Conservation (phyloP, 768 basidiomycete species). For the Dentipellis sp. region DNA sequence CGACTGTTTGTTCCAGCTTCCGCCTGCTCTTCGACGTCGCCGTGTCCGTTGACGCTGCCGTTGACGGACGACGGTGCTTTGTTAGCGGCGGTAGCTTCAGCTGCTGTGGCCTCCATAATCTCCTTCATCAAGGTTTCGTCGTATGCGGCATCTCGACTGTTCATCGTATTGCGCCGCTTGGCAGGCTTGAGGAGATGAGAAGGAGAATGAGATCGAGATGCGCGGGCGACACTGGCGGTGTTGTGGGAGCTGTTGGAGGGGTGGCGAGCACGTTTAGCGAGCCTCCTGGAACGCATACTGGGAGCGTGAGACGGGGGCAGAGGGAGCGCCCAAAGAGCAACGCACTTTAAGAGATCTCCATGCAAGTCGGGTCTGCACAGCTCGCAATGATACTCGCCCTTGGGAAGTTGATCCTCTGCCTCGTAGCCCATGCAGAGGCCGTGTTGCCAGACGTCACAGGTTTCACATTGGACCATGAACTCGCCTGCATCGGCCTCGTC, state of each 20-base stretch:
- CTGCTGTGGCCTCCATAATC: constrained; percentile 64
- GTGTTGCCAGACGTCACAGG: constrained; percentile 97
- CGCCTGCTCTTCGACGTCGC: constrained; percentile 35
- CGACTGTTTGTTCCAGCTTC: constrained; percentile 39
- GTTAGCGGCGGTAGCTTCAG: constrained; percentile 51
- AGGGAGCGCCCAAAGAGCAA: constrained; percentile 6
- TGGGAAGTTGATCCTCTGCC: constrained; percentile 60
- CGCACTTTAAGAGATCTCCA: constrained; percentile 72
- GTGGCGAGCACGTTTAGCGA: constrained; percentile 58
- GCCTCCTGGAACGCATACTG: constrained; percentile 37
- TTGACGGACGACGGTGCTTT: constrained; percentile 27
- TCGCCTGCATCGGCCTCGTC: constrained; percentile 80
- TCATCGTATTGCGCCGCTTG: constrained; percentile 95
- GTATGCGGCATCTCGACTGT: constrained; percentile 89
- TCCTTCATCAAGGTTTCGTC: constrained; percentile 71
- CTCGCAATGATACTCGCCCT: constrained; percentile 90
- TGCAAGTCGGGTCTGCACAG: constrained; percentile 85
- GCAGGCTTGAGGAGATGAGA: constrained; percentile 47
- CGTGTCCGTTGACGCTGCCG: constrained; percentile 26
- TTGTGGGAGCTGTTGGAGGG: constrained; percentile 34
- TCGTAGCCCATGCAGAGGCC: constrained; percentile 93
- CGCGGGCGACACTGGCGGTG: constrained; percentile 31
- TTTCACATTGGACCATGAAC: constrained; percentile 97
- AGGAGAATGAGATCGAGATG: constrained; percentile 72
- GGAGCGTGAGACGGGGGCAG: constrained; percentile 12